Conservation (phyloP, 352 stramenopile species). For the Plasmopara muralis region DNA sequence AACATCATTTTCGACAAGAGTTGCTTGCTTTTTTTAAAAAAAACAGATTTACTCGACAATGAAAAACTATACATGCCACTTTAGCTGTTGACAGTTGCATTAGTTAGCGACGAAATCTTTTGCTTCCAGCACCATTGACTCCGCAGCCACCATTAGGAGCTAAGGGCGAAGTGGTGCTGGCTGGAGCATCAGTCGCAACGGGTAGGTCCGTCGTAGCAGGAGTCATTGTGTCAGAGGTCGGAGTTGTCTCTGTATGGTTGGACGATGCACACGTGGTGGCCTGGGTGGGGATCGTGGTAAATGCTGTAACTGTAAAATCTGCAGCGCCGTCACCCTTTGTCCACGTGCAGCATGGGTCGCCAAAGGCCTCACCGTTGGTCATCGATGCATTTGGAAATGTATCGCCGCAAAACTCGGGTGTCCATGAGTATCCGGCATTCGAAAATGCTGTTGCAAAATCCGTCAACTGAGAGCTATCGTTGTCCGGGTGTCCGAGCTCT, state of each 20-base stretch:
- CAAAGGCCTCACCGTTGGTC: constrained; percentile 40
- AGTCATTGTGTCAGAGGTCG: constrained; percentile 2
- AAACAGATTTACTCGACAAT: too few relatives aligned
- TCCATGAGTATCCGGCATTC: constrained; percentile 21
- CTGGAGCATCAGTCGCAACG: too few relatives aligned
- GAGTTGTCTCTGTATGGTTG: constrained; percentile 3
- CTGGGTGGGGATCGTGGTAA: constrained; percentile 20
- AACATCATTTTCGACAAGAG: too few relatives aligned
- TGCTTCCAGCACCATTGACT: too few relatives aligned
- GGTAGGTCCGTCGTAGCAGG: too few relatives aligned
- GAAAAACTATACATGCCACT: too few relatives aligned
- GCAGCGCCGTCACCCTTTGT: constrained; percentile 21
- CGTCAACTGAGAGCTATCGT: constrained; percentile 29
- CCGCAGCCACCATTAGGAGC: too few relatives aligned
- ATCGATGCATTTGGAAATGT: constrained; percentile 23
- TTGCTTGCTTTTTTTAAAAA: too few relatives aligned
- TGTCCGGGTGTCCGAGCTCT: constrained; percentile 28
- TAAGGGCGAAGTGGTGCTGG: too few relatives aligned
- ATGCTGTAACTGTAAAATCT: constrained; percentile 31
- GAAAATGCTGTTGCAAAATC: constrained; percentile 31
- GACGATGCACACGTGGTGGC: constrained; percentile 15
- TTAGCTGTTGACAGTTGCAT: too few relatives aligned
- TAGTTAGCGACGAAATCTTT: too few relatives aligned
- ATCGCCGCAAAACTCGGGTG: constrained; percentile 13
- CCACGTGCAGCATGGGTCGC: constrained; percentile 52